Conservation (phyloP, 805 yeast species). For the Teunomyces funiuensis region DNA sequence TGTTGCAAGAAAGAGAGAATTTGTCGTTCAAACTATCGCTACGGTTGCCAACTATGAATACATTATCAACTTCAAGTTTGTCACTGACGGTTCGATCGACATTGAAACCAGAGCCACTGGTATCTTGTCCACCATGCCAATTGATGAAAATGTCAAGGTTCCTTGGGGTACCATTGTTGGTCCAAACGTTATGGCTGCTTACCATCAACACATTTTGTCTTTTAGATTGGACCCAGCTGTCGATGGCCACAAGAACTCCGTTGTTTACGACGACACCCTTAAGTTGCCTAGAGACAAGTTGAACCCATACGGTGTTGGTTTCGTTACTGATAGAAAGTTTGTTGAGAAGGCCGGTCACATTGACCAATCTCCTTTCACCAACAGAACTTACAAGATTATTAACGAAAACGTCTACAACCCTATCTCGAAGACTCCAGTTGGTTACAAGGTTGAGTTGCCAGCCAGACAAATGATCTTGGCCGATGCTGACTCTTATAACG, state of each 20-base stretch:
- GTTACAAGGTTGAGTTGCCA: constrained; percentile 71
- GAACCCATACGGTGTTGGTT: constrained; percentile 73
- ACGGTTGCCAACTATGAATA: constrained; percentile 86
- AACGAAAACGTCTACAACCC: constrained; percentile 73
- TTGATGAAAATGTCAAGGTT: constrained; percentile 63
- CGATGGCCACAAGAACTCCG: constrained; percentile 78
- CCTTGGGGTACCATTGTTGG: constrained; percentile 78
- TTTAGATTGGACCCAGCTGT: constrained; percentile 81
- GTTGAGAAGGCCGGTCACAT: constrained; percentile 71
- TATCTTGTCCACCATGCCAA: constrained; percentile 81
- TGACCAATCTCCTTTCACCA: constrained; percentile 75
- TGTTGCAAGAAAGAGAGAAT: constrained; percentile 75
- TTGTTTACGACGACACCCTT: constrained; percentile 66
- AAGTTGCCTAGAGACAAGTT: constrained; percentile 54
- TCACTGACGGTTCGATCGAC: constrained; percentile 74
- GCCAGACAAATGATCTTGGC: constrained; percentile 77
- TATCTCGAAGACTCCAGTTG: constrained; percentile 68
- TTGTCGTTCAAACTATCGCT: constrained; percentile 76
- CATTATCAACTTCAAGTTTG: constrained; percentile 67
- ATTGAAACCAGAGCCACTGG: constrained; percentile 86
- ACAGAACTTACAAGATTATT: constrained; percentile 71
- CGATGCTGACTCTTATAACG: constrained; percentile 59
- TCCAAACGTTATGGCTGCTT: constrained; percentile 79
- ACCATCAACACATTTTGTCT: constrained; percentile 78
- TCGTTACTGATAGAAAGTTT: constrained; percentile 57